Evolutionary conservation across 805 yeast genomes (phyloP).

Genomic region (Metschnikowia kunwiensis): DNA sequence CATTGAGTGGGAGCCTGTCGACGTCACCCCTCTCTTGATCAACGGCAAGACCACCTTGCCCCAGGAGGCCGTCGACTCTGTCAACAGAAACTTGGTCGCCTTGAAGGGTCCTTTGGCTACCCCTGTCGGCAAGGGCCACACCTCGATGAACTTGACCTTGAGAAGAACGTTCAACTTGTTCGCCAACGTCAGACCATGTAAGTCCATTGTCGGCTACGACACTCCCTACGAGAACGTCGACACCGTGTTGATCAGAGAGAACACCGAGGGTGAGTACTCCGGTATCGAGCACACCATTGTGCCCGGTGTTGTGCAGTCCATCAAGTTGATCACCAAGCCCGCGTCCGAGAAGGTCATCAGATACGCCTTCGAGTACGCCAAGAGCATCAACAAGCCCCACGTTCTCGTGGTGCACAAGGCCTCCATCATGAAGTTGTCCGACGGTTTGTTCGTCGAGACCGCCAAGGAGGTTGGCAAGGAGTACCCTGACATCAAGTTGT

Average conservation of each 20-base stretch:
- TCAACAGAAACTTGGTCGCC: conserved; percentile 90
- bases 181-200: conserved; percentile 97
- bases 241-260: conserved; percentile 95
- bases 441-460: conserved; percentile 91
- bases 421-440: conserved; percentile 95
- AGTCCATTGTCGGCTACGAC: conserved; percentile 87
- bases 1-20: conserved; percentile 94
- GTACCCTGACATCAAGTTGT: conserved; percentile 84
- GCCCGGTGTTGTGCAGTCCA: conserved; percentile 98
- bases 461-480: conserved; percentile 88
- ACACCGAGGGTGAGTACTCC: conserved; percentile 99
- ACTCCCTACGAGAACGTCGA: conserved; percentile 89
- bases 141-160: conserved; percentile 92
- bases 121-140: conserved; percentile 98
- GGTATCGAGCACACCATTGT: conserved; percentile 98
- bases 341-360: conserved; percentile 96
- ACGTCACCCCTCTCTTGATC: conserved; percentile 88
- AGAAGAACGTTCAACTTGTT: conserved; percentile 95
- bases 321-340: conserved; percentile 92
- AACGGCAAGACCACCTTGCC: conserved; percentile 95
- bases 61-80: conserved; percentile 84
- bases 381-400: conserved; percentile 80
- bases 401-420: conserved; percentile 97
- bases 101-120: conserved; percentile 98
- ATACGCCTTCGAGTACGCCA: conserved; percentile 96